Evolutionary conservation across 1,139 yeast genomes (phyloP), one percentile per base, ranked within the genome.

Genomic region (Sporopachydermia cereana): DNA sequence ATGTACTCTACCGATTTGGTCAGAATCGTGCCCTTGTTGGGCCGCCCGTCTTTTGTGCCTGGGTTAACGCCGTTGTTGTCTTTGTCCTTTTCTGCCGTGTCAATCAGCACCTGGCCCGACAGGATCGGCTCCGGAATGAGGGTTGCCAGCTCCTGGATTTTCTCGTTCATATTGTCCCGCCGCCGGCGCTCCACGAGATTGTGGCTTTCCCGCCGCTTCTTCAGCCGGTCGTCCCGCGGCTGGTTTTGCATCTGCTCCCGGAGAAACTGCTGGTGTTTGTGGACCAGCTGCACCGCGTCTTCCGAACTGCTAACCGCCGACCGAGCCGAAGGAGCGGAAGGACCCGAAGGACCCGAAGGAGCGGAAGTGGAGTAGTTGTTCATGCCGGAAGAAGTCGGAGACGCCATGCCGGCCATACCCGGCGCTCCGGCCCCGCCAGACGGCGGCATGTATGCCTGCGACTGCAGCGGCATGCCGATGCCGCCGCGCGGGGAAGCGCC

Each of bases 21-120:
- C 50, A 89, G 67, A 9, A 89, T 84, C 54, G 88, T 95, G 1
- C 96, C 96, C 64, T 89, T 89, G 58, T 88, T 88, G 1, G 96
- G 96, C 54, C 82, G 82, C 2, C 95, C 95, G 56, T 85, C 95
- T 52, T 83, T 84, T 2, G 88, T 77, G 2, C 88, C 84, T 14
- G 80, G 43, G 16, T 69, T 21, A 75, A 73, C 53, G 22, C 22
- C 9, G 22, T 5, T 34, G 39, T 71, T 71, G 44, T 73, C 69
- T 44, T 61, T 60, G 12, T 50, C 46, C 23, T 61, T 62, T 1
- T 49, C 36, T 30, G 24, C 30, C 34, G 14, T 46, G 45, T 7
- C 36, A 23, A n/a, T 42, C 14, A 31, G 21, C 27, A 29, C 24
- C 18, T 27, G 36, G 7, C 21, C 49, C 24, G 45, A 49, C 21